A percentile compares a stretch with the other conserved stretches of the same genome.
Conservation (phyloP, 148 eudicot species). For the Silene uniflora region DNA sequence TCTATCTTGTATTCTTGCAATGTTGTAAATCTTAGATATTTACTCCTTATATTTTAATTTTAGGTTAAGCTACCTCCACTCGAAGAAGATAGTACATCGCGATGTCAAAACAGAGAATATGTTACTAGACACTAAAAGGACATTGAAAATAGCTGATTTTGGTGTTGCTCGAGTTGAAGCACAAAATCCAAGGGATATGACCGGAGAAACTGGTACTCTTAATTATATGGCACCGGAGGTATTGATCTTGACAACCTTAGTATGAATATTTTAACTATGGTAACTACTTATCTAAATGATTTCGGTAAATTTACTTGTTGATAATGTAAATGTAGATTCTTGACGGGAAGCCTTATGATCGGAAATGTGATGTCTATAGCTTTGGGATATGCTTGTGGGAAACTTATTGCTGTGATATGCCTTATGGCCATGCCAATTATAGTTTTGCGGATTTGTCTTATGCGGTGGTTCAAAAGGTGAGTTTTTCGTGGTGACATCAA, state of each 20-base stretch:
- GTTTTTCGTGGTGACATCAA: no score
- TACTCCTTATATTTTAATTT: slow-evolving; percentile 3
- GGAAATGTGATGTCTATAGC: slow-evolving; percentile 92
- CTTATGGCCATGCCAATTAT: slow-evolving; percentile 29
- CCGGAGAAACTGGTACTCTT: slow-evolving; percentile 92
- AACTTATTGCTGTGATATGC: slow-evolving; percentile 88
- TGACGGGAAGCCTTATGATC: slow-evolving; percentile 80
- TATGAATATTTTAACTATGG: no score
- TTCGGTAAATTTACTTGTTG: background rate
- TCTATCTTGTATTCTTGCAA: background rate
- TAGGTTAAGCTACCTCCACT: slow-evolving; percentile 85
- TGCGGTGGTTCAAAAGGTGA: slow-evolving; percentile 75
- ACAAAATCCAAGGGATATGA: slow-evolving; percentile 88
- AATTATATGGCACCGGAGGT: slow-evolving; percentile 99
- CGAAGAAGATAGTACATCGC: slow-evolving; percentile 80
- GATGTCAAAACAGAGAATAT: slow-evolving; percentile 94
- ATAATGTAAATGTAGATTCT: slow-evolving; percentile 52
- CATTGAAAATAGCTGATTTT: slow-evolving; percentile 83
- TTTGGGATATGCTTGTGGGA: slow-evolving; percentile 97
- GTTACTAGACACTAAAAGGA: slow-evolving; percentile 53
- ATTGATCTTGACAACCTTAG: background rate
- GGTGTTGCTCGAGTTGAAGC: slow-evolving; percentile 99
- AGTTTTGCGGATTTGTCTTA: slow-evolving; percentile 79
- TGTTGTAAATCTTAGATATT: background rate
- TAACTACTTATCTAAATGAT: background rate